Evolutionary conservation across 2,329 filamentous ascomycete genomes (phyloP).

Genomic region (Fusarium xylarioides): DNA sequence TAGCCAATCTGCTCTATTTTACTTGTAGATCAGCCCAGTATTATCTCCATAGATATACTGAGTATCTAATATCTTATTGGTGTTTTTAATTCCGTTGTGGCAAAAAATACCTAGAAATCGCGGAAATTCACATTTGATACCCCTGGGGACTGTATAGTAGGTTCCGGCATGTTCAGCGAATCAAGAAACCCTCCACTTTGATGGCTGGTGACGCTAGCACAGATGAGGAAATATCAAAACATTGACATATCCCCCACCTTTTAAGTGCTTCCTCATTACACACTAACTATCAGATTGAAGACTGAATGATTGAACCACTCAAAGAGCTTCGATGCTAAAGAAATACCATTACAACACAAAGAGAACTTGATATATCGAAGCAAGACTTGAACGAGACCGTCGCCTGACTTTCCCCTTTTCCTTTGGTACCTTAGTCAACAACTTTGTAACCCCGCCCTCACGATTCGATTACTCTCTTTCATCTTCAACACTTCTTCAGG

Average conservation of each 20-base stretch:
- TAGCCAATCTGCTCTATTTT: too few relatives aligned
- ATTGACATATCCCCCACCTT: conserved; percentile 3
- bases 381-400: not conserved
- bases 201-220: not conserved
- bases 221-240: conserved; percentile 20
- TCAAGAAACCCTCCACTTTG: not conserved
- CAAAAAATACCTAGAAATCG: too few relatives aligned
- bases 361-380: not conserved
- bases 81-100: too few relatives aligned
- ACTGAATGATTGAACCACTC: not conserved
- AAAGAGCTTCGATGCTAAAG: not conserved
- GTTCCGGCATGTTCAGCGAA: not conserved
- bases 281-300: conserved; percentile 3
- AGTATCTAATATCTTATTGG: too few relatives aligned
- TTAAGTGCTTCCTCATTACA: not conserved
- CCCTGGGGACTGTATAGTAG: too few relatives aligned
- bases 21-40: too few relatives aligned
- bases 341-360: not conserved
- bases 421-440: not conserved
- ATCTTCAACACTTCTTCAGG: not conserved
- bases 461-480: conserved; percentile 12
- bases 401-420: not conserved
- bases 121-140: too few relatives aligned
- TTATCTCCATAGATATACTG: too few relatives aligned
- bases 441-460: not conserved